Percentiles rank a stretch among this genome's conserved stretches.
These are phyloP conservation scores for Citrus trifoliata DNA, from an alignment of 345 rosid genomes.

Conservation along the genomic window DNA sequence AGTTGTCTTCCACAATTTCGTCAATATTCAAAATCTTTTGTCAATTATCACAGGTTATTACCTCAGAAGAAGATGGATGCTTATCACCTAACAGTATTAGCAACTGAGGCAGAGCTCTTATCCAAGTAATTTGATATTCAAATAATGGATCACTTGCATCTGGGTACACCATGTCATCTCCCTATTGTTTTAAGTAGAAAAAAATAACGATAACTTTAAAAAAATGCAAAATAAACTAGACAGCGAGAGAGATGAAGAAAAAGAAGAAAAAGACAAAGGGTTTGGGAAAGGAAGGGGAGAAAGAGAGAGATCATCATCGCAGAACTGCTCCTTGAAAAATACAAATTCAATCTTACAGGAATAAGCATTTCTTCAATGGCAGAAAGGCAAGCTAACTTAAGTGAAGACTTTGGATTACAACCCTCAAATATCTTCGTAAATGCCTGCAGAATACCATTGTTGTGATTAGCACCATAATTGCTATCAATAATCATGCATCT, in stretches of 20 bases:
- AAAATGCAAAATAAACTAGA: not conserved
- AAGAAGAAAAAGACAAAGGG: not conserved
- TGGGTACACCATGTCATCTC: slow-evolving; percentile 32
- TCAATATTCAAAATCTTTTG: slow-evolving; percentile 2
- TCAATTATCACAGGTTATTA: slow-evolving; percentile 12
- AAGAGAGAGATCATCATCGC: not conserved
- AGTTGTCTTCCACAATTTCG: slow-evolving; percentile 12
- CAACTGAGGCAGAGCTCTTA: slow-evolving; percentile 65
- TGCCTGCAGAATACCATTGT: slow-evolving; percentile 48
- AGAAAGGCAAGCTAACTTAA: slow-evolving; percentile 65
- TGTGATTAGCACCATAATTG: slow-evolving; percentile 6
- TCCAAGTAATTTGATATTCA: slow-evolving; percentile 60
- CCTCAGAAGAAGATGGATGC: slow-evolving; percentile 61
- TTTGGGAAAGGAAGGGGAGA: not conserved
- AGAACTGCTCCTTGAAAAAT: not conserved
- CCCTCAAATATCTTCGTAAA: slow-evolving; percentile 62
- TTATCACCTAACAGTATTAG: slow-evolving; percentile 57
- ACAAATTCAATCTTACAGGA: slow-evolving; percentile 53
- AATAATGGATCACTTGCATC: slow-evolving; percentile 44
- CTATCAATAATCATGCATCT: slow-evolving; percentile 5
- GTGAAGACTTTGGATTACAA: slow-evolving; percentile 60
- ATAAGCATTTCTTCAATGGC: slow-evolving; percentile 58
- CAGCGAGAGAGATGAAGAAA: too few species aligned
- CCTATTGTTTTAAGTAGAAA: slow-evolving; percentile 32
- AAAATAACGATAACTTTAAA: not conserved